Evolutionary conservation across 164 flowering plant genomes (phyloP).

Genomic region (Hamamelis virginiana): DNA sequence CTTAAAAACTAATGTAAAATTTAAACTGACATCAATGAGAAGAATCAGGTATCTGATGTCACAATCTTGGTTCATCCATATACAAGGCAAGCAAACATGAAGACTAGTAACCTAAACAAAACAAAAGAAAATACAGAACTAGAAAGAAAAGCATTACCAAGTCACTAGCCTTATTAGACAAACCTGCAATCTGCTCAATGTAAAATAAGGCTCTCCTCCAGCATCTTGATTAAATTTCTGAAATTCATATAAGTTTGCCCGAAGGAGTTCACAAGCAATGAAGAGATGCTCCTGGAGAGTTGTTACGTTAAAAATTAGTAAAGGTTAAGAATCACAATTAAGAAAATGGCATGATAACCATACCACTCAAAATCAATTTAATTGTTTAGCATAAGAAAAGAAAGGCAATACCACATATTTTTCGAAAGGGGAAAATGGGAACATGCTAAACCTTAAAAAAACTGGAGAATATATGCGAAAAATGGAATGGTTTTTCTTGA

Average conservation of each 20-base stretch:
- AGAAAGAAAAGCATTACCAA: not conserved
- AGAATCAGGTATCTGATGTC: too few relatives aligned
- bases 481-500: not conserved
- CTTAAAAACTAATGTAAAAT: too few relatives aligned
- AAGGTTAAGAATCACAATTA: not conserved
- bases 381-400: not conserved
- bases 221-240: constrained; percentile 85
- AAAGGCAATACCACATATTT: too few relatives aligned
- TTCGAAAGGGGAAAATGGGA: too few relatives aligned
- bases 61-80: not conserved
- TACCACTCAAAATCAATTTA: not conserved
- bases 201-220: constrained; percentile 75
- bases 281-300: constrained; percentile 81
- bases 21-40: too few relatives aligned
- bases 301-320: constrained; percentile 1
- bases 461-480: not conserved
- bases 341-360: not conserved
- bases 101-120: constrained; percentile 4
- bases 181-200: constrained; percentile 81
- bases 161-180: constrained; percentile 7
- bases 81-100: not conserved
- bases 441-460: too few relatives aligned
- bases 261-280: constrained; percentile 87
- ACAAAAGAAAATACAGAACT: not conserved
- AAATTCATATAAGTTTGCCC: constrained; percentile 89